Evolutionary conservation across 2,329 filamentous ascomycete genomes (phyloP).

Genomic region (Claviceps citrina): DNA sequence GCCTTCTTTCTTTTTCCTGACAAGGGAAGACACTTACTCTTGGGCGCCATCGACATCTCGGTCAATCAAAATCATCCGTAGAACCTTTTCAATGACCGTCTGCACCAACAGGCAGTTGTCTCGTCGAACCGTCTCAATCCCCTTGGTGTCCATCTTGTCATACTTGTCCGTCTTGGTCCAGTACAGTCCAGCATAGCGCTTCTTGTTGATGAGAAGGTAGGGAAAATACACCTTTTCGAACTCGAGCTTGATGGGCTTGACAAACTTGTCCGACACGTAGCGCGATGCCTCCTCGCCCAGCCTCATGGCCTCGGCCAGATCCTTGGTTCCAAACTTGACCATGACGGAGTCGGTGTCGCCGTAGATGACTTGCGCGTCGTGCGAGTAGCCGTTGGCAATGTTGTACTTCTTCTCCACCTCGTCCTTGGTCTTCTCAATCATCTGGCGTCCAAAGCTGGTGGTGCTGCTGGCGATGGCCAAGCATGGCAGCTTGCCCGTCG

Average conservation of each 20-base stretch:
- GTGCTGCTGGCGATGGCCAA: conserved; percentile 91
- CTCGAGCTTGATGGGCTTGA: conserved; percentile 95
- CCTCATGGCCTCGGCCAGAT: conserved; percentile 80
- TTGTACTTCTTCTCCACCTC: conserved; percentile 84
- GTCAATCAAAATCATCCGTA: conserved; percentile 91
- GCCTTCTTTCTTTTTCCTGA: background rate
- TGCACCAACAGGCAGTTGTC: conserved; percentile 94
- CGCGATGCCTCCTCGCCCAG: conserved; percentile 84
- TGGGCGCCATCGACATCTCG: conserved; percentile 80
- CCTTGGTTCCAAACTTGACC: conserved; percentile 91
- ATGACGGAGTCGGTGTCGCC: conserved; percentile 99
- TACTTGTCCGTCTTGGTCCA: conserved; percentile 91
- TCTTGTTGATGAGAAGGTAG: conserved; percentile 98
- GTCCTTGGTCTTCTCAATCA: conserved; percentile 97
- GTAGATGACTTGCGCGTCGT: conserved; percentile 94
- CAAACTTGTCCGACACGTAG: conserved; percentile 80
- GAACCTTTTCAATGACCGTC: conserved; percentile 90
- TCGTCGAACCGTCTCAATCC: conserved; percentile 92
- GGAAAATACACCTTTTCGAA: conserved; percentile 99
- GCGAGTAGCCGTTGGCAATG: conserved; percentile 83
- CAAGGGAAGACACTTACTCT: conserved; percentile 47
- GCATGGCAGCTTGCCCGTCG: conserved; percentile 88
- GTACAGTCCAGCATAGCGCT: conserved; percentile 93
- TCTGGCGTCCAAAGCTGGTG: conserved; percentile 90
- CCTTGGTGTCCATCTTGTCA: conserved; percentile 99